These are phyloP conservation scores for Tilletia indica DNA, from an alignment of 1,284 basidiomycete genomes.

Conservation along the genomic window DNA sequence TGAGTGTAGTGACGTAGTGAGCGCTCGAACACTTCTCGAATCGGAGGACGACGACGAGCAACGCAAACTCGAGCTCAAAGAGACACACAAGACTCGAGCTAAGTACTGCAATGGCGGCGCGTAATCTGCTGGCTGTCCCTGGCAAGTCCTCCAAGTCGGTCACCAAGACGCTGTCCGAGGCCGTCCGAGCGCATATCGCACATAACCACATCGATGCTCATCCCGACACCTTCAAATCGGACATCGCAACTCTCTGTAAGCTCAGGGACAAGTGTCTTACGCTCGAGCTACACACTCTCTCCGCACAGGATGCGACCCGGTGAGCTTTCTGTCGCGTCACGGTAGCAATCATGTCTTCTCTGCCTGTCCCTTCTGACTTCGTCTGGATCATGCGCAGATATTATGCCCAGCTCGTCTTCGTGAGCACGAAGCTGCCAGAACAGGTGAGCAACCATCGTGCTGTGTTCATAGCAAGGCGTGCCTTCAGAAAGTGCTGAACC, in stretches of 20 bases:
- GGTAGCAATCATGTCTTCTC: too few relatives aligned
- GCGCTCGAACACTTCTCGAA: too few relatives aligned
- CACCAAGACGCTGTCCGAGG: slow-evolving; percentile 37
- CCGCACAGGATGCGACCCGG: slow-evolving; percentile 56
- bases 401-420: slow-evolving; percentile 78
- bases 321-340: slow-evolving; percentile 48
- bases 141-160: slow-evolving; percentile 35
- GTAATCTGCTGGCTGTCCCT: slow-evolving; percentile 47
- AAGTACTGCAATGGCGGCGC: slow-evolving; percentile 16
- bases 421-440: slow-evolving; percentile 70
- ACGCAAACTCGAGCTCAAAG: too few relatives aligned
- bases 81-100: too few relatives aligned
- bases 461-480: slow-evolving; percentile 22
- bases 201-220: slow-evolving; percentile 71
- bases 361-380: too few relatives aligned
- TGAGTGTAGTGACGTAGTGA: too few relatives aligned
- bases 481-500: slow-evolving; percentile 9
- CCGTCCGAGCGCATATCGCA: slow-evolving; percentile 71
- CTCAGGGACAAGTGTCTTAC: slow-evolving; percentile 63
- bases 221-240: slow-evolving; percentile 80
- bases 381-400: slow-evolving; percentile 64
- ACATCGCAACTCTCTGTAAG: slow-evolving; percentile 70
- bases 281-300: slow-evolving; percentile 63
- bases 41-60: too few relatives aligned
- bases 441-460: slow-evolving; percentile 60